A percentile compares a stretch with the other conserved stretches of the same genome.
Evolutionary conservation across 768 basidiomycete species (phyloP).

Genomic region (Rhodotorula graminis): DNA sequence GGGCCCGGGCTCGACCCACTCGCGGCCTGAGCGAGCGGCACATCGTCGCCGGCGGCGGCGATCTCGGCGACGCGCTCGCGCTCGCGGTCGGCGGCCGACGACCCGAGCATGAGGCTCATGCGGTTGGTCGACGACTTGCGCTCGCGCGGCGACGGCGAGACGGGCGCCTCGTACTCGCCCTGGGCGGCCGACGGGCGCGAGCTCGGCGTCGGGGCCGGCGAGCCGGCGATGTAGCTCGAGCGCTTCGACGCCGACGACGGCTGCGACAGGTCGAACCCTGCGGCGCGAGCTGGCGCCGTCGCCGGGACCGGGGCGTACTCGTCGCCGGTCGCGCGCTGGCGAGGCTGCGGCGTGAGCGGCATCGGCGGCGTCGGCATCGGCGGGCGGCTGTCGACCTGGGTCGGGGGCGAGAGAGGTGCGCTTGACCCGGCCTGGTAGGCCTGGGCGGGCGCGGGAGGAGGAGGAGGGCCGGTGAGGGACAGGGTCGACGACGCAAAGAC

Average conservation of each 20-base stretch:
- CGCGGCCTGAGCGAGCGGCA: constrained; percentile 24
- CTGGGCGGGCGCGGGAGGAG: constrained; percentile 36
- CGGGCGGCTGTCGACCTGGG: constrained; percentile 8
- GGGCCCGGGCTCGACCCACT: constrained; percentile 19
- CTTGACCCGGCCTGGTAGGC: constrained; percentile 33
- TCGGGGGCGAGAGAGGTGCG: background rate
- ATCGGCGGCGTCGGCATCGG: constrained; percentile 14
- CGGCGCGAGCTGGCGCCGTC: background rate
- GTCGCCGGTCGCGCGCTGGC: constrained; percentile 33
- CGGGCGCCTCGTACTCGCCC: constrained; percentile 18
- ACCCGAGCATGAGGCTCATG: constrained; percentile 21
- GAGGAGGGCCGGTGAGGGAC: constrained; percentile 46
- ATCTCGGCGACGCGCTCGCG: constrained; percentile 2
- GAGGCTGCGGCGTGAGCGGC: constrained; percentile 38
- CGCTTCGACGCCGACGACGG: background rate
- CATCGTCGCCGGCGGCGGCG: constrained; percentile 25
- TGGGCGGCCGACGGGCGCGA: background rate
- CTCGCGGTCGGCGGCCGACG: background rate
- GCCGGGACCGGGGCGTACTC: constrained; percentile 10
- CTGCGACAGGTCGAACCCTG: background rate
- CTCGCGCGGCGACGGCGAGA: constrained; percentile 27
- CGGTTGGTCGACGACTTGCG: constrained; percentile 18
- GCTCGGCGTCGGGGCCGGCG: background rate
- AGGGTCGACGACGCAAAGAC: constrained; percentile 90
- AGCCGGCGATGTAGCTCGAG: background rate